phyloP scores from a whole-genome alignment of 73 alveolate genomes.

The Symbiodinium pilosum region DNA sequence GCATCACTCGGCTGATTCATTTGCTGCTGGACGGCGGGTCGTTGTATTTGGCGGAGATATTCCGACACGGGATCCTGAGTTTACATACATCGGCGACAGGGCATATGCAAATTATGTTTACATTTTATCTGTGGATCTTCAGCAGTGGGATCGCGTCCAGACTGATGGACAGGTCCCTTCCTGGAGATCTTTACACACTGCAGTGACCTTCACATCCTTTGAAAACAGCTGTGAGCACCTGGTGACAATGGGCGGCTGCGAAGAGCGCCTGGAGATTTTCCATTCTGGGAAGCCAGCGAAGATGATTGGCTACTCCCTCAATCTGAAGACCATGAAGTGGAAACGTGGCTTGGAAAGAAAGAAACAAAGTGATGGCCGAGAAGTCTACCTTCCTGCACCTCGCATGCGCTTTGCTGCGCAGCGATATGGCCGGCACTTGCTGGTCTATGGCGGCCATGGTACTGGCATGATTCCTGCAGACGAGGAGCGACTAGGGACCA shows the following conservation, averaged over 20 bases:
- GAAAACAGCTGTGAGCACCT: conserved; percentile 21
- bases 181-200: conserved; percentile 69
- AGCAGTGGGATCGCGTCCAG: conserved; percentile 76
- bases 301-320: conserved; percentile 31
- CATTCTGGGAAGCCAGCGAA: conserved; percentile 51
- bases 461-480: conserved; percentile 19
- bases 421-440: conserved; percentile 83
- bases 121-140: conserved; percentile 2
- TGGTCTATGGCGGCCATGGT: conserved; percentile 89
- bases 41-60: conserved; percentile 87
- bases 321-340: conserved; percentile 48
- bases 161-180: conserved; percentile 43
- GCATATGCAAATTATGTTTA: conserved; percentile 68
- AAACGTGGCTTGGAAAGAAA: conserved; percentile 15
- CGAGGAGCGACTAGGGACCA: no score
- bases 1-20: conserved; percentile 76
- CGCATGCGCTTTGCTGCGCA: conserved; percentile 83
- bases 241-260: conserved; percentile 77
- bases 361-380: background rate
- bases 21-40: background rate
- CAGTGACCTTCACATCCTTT: conserved; percentile 31
- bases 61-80: conserved; percentile 59
- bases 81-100: conserved; percentile 35
- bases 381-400: conserved; percentile 27
- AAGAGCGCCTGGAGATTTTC: conserved; percentile 51